Evolutionary conservation across 495 filamentous ascomycete species (phyloP).

Genomic region (Podospora sp.): DNA sequence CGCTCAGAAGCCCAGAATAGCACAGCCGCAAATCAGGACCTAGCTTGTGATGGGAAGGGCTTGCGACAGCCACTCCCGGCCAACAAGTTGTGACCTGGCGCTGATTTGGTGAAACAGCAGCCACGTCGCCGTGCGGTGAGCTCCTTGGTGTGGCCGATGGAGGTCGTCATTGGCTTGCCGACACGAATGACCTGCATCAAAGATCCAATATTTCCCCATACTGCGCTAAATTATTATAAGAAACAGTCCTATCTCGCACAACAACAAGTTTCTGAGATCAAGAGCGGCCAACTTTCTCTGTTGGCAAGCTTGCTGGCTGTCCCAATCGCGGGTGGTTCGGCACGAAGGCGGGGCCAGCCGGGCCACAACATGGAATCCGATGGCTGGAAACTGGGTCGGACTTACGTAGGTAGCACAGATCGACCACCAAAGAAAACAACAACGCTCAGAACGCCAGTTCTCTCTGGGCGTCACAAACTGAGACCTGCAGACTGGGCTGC

Average conservation of each 20-base stretch:
- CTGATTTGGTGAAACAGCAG: constrained; percentile 1
- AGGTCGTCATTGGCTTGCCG: neutral
- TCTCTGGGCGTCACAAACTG: neutral
- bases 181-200: neutral
- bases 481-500: neutral
- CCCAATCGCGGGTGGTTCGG: neutral
- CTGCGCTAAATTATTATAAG: neutral
- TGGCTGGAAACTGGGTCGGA: neutral
- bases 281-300: constrained; percentile 13
- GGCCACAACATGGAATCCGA: constrained; percentile 2
- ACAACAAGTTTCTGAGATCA: constrained; percentile 1
- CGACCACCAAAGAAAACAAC: neutral
- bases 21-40: neutral
- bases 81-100: constrained; percentile 3
- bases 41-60: neutral
- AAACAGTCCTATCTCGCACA: neutral
- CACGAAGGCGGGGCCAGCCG: neutral
- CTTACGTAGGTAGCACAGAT: neutral
- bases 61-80: neutral
- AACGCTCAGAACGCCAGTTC: neutral
- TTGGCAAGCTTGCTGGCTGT: neutral
- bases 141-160: constrained; percentile 2
- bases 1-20: neutral
- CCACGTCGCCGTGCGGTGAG: constrained; percentile 7
- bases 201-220: constrained; percentile 5